Percentiles rank a stretch among this genome's conserved stretches.
These are phyloP conservation scores for Schizophyllum amplum DNA, from an alignment of 1,284 basidiomycete species.

Conservation along the genomic window DNA sequence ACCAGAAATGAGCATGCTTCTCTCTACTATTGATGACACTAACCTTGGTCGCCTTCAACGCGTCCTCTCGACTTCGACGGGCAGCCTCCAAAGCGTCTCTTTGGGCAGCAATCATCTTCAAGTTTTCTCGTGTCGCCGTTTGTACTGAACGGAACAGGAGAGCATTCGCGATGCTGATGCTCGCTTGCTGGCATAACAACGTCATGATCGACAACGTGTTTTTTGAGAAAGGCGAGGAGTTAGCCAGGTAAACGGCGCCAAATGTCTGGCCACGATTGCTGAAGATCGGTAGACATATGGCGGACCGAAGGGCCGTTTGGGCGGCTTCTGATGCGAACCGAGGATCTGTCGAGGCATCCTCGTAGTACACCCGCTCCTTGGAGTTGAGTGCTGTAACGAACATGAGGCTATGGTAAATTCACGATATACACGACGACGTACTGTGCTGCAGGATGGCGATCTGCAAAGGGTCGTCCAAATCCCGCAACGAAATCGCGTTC, in stretches of 20 bases:
- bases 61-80: slow-evolving; percentile 59
- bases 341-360: slow-evolving; percentile 53
- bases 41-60: slow-evolving; percentile 63
- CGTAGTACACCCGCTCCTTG: slow-evolving; percentile 50
- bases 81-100: slow-evolving; percentile 58
- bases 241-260: slow-evolving; percentile 46
- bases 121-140: slow-evolving; percentile 58
- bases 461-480: slow-evolving; percentile 51
- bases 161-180: slow-evolving; percentile 63
- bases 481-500: slow-evolving; percentile 50
- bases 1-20: neutral
- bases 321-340: slow-evolving; percentile 59
- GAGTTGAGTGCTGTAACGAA: slow-evolving; percentile 46
- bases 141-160: slow-evolving; percentile 66
- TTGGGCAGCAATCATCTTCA: slow-evolving; percentile 67
- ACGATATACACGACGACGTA: slow-evolving; percentile 20
- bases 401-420: slow-evolving; percentile 2
- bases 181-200: slow-evolving; percentile 63
- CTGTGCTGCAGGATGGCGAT: slow-evolving; percentile 58
- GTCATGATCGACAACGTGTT: slow-evolving; percentile 55
- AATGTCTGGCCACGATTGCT: slow-evolving; percentile 65
- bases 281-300: slow-evolving; percentile 62
- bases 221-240: slow-evolving; percentile 54
- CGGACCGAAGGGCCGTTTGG: slow-evolving; percentile 47
- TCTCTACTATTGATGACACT: neutral